Evolutionary conservation across 1,284 basidiomycete genomes (phyloP), one percentile per base, ranked within the genome.

Genomic region (Boletus semigastroideus): DNA sequence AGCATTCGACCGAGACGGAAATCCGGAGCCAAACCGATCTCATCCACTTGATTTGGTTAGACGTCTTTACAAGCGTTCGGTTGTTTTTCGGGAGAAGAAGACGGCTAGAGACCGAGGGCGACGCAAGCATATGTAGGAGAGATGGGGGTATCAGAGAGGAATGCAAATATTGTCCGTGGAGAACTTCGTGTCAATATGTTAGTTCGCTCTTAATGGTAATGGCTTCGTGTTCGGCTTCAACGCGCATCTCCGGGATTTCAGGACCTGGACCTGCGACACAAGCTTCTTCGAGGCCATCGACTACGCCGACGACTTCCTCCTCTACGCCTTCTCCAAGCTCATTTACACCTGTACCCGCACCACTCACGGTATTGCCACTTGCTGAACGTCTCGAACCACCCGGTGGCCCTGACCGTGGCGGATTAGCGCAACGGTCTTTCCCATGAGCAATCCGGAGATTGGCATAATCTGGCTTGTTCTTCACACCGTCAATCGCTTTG

Each of bases 401-500:
- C 65, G 88, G 87, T 16, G 86, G 85, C 28, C 87, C 88, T 14
- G 87, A 86, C 40, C 89, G 80, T n/a, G 90, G 89, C 33, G 89
- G 87, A 70, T 92, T 92, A 31, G 92, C 94, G 71, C 94, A 97
- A 34, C 94, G 83, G 69, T 97, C 94, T 71, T 97, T 97, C 57
- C 94, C 94, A 71, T 94, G 92, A 5, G 92, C 87, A 55, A 95
- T 88, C 34, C 90, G 86, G 54, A 94, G 73, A 69, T 84, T 85
- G 25, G 82, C 78, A 66, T 94, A 94, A 67, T 92, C 90, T 6
- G 87, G 79, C 68, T 90, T 90, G 64, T 79, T 82, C 80, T 95
- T 94, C 70, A 96, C 83, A 13, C 85, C 88, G 52, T 96, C 93
- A 62, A 97, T 94, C 17, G 94, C 93, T 76, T 97, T 97, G 78